Evolutionary conservation across 257 asterid species (phyloP).

Genomic region (Rehmannia glutinosa): DNA sequence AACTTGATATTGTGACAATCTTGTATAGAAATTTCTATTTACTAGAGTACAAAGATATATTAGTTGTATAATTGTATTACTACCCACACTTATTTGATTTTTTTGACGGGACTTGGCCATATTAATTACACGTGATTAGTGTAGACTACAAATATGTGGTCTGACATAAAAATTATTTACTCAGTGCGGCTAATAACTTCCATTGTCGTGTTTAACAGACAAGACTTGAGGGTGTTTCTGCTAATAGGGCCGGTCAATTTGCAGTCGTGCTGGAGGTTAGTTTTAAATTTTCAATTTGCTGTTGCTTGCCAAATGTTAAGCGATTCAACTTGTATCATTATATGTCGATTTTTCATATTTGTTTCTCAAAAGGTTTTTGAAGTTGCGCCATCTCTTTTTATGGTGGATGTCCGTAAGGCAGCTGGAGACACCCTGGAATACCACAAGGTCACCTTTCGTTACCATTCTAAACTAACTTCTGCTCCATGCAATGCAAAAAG

Average conservation of each 20-base stretch:
- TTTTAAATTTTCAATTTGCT: constrained; percentile 2
- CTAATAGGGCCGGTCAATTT: constrained; percentile 62
- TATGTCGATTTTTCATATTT: neutral
- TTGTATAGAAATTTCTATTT: neutral
- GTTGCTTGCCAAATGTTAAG: neutral
- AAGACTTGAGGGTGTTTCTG: constrained; percentile 78
- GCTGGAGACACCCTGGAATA: constrained; percentile 94
- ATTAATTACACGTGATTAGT: neutral
- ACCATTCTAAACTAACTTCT: neutral
- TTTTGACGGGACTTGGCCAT: neutral
- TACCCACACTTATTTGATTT: neutral
- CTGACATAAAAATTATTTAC: neutral
- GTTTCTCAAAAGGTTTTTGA: constrained; percentile 54
- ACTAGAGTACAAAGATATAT: neutral
- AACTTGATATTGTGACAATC: neutral
- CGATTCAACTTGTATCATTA: neutral
- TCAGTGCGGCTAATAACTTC: constrained; percentile 11
- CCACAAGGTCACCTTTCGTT: constrained; percentile 56
- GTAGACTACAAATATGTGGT: neutral
- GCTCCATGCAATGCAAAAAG: neutral
- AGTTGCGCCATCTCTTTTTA: constrained; percentile 87
- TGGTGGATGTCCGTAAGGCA: constrained; percentile 94
- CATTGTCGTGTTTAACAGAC: constrained; percentile 47
- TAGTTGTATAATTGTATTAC: neutral
- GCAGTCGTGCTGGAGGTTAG: constrained; percentile 92